These are phyloP conservation scores for Xylariales sp. DNA, from an alignment of 2,329 filamentous ascomycete species.

Conservation along the genomic window DNA sequence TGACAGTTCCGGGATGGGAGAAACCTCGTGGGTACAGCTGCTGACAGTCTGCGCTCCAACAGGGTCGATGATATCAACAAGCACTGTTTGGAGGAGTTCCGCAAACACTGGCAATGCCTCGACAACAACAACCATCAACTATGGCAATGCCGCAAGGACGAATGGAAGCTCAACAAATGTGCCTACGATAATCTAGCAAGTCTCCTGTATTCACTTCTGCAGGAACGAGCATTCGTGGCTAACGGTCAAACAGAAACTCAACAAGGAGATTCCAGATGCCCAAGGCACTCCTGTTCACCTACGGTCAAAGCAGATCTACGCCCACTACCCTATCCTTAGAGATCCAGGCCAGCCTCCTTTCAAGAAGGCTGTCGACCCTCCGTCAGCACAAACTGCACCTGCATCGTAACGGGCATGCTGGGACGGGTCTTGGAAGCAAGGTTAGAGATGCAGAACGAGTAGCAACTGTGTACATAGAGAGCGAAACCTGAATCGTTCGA, in stretches of 20 bases:
- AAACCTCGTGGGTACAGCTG: background rate
- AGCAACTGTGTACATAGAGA: slow-evolving; percentile 10
- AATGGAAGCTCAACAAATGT: slow-evolving; percentile 91
- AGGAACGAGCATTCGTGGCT: background rate
- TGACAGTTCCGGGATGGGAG: too few relatives aligned
- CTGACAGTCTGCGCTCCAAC: slow-evolving; percentile 9
- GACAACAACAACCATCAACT: slow-evolving; percentile 98
- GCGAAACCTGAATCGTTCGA: slow-evolving; percentile 9
- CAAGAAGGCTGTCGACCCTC: slow-evolving; percentile 25
- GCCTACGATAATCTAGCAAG: slow-evolving; percentile 92
- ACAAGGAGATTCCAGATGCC: slow-evolving; percentile 74
- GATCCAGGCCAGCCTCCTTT: slow-evolving; percentile 25
- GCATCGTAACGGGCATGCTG: background rate
- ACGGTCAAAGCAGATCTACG: slow-evolving; percentile 59
- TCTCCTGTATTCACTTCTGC: slow-evolving; percentile 16
- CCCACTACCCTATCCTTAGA: slow-evolving; percentile 42
- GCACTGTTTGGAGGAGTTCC: slow-evolving; percentile 86
- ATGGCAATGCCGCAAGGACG: slow-evolving; percentile 86
- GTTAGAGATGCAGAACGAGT: background rate
- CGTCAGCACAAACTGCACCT: slow-evolving; percentile 20
- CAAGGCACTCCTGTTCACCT: slow-evolving; percentile 72
- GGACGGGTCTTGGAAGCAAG: background rate
- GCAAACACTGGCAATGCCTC: slow-evolving; percentile 89
- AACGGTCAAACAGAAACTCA: slow-evolving; percentile 56
- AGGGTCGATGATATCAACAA: slow-evolving; percentile 96